Evolutionary conservation across 768 basidiomycete species (phyloP).

Genomic region (Hypholoma fasciculare): DNA sequence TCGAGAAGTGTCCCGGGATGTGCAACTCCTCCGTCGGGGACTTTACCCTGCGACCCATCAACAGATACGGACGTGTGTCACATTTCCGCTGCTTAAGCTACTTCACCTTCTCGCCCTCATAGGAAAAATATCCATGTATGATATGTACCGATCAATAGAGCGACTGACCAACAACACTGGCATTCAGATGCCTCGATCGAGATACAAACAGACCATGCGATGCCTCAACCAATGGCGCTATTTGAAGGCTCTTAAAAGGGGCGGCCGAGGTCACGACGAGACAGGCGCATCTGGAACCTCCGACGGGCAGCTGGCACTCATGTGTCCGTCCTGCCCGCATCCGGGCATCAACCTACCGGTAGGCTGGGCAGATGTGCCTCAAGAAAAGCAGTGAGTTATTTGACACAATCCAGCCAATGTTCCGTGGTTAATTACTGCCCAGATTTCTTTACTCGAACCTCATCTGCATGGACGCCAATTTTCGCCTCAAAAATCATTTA

Average conservation of each 20-base stretch:
- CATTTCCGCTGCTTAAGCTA: slow-evolving; percentile 8
- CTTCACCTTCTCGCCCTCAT: neutral
- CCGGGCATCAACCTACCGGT: slow-evolving; percentile 25
- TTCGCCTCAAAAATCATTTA: slow-evolving; percentile 10
- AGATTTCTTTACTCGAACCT: slow-evolving; percentile 14
- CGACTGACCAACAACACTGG: slow-evolving; percentile 5
- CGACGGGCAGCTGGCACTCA: slow-evolving; percentile 21
- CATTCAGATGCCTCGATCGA: neutral
- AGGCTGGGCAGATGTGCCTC: slow-evolving; percentile 16
- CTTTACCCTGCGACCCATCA: slow-evolving; percentile 15
- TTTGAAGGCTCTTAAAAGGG: slow-evolving; percentile 24
- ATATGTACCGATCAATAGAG: slow-evolving; percentile 8
- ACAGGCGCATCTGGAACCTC: slow-evolving; percentile 18
- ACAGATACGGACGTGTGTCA: neutral
- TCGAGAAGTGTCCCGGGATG: neutral
- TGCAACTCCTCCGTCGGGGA: slow-evolving; percentile 18
- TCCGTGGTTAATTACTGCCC: neutral
- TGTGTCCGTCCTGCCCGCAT: slow-evolving; percentile 28
- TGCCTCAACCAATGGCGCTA: slow-evolving; percentile 20
- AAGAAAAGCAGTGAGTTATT: neutral
- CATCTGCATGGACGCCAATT: slow-evolving; percentile 13
- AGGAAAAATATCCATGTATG: slow-evolving; percentile 5
- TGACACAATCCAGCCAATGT: too few species aligned
- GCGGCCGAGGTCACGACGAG: slow-evolving; percentile 20
- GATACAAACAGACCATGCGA: neutral